Percentiles rank a stretch among this genome's conserved stretches.
These are phyloP conservation scores for Aegilops sharonensis DNA, from an alignment of 176 grass and related monocot genomes.

Conservation along the genomic window DNA sequence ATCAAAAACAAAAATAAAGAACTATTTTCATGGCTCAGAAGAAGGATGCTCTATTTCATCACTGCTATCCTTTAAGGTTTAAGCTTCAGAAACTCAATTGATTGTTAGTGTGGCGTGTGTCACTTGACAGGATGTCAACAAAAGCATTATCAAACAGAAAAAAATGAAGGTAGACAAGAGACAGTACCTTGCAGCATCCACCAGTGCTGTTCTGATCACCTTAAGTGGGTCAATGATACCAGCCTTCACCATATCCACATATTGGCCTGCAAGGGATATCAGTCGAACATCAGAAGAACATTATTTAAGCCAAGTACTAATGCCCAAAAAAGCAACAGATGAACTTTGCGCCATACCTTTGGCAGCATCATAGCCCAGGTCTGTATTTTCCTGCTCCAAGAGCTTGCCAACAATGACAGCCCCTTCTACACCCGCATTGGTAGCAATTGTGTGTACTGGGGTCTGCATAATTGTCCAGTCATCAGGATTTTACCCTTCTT, in stretches of 20 bases:
- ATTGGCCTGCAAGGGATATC: slow-evolving; percentile 51
- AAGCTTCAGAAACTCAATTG: neutral
- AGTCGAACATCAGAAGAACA: neutral
- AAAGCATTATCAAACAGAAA: neutral
- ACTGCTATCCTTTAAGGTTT: neutral
- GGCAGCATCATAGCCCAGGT: slow-evolving; percentile 85
- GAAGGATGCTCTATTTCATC: neutral
- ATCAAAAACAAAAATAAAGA: neutral
- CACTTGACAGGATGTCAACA: neutral
- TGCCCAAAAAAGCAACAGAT: neutral
- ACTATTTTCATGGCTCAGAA: neutral
- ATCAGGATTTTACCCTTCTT: neutral
- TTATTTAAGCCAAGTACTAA: neutral
- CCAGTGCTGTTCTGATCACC: slow-evolving; percentile 74
- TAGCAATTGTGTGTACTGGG: slow-evolving; percentile 71
- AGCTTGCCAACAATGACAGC: slow-evolving; percentile 73
- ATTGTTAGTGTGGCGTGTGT: neutral
- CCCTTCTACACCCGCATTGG: slow-evolving; percentile 76
- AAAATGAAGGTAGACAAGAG: neutral
- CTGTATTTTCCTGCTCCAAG: slow-evolving; percentile 73
- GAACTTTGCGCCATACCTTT: slow-evolving; percentile 49
- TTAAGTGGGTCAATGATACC: slow-evolving; percentile 85
- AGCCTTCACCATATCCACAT: slow-evolving; percentile 82
- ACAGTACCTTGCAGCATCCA: slow-evolving; percentile 68
- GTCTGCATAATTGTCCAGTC: slow-evolving; percentile 45